Conservation (phyloP, 148 eudicot species). For the Diospyros lotus region DNA sequence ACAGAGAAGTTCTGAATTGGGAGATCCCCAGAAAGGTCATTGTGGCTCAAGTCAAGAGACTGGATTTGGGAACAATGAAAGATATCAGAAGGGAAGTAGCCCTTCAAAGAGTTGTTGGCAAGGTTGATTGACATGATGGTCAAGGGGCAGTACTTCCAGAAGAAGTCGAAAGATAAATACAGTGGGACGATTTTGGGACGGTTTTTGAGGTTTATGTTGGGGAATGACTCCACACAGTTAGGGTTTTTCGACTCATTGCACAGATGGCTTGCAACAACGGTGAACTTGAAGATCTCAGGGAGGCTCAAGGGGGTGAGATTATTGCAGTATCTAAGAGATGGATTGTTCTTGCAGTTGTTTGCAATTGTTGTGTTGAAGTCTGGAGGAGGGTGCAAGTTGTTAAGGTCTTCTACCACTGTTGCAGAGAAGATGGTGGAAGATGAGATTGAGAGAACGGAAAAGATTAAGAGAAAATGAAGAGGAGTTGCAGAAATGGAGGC, state of each 20-base stretch:
- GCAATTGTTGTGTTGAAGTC: constrained; percentile 29
- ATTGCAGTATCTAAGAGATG: constrained; percentile 34
- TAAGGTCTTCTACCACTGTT: constrained; percentile 28
- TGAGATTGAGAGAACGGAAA: neutral
- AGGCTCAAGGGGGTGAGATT: constrained; percentile 20
- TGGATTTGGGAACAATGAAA: constrained; percentile 32
- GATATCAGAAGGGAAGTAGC: constrained; percentile 27
- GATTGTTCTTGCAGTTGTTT: constrained; percentile 29
- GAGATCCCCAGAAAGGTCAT: constrained; percentile 29
- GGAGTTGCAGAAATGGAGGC: constrained; percentile 15
- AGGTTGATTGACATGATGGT: constrained; percentile 28
- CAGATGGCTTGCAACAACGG: constrained; percentile 33
- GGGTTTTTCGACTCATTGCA: constrained; percentile 30
- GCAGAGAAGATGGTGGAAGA: constrained; percentile 10
- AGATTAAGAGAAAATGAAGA: constrained; percentile 7
- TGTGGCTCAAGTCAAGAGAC: constrained; percentile 30
- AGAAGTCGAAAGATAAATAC: constrained; percentile 34
- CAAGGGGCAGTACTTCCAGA: constrained; percentile 39
- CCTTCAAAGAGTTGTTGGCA: constrained; percentile 26
- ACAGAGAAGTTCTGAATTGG: constrained; percentile 24
- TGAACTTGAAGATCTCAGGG: constrained; percentile 27
- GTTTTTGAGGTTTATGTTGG: constrained; percentile 21
- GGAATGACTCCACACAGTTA: constrained; percentile 25
- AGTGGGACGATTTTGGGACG: constrained; percentile 29
- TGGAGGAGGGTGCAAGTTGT: constrained; percentile 30